phyloP scores from a whole-genome alignment of 2,329 filamentous ascomycete species.

The Ophiocordyceps robertsii region DNA sequence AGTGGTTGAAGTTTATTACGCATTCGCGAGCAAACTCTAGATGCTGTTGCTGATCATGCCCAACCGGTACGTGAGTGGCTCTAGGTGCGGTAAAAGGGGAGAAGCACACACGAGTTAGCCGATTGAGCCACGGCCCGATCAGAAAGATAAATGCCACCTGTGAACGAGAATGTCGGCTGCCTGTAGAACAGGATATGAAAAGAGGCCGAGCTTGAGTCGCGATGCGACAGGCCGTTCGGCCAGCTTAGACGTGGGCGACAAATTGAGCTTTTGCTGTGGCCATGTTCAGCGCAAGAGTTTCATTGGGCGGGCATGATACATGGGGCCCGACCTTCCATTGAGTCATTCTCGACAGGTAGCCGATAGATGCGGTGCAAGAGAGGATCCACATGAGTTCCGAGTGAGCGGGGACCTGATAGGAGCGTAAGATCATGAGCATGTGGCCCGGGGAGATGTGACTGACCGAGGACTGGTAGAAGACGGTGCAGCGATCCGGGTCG shows the following conservation, averaged over 20 bases:
- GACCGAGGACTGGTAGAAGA: conserved; percentile 77
- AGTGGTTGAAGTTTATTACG: conserved; percentile 74
- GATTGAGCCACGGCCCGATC: no score
- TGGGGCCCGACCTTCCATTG: conserved; percentile 74
- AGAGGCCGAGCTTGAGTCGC: conserved; percentile 69
- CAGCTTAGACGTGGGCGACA: conserved; percentile 43
- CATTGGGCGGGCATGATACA: background rate
- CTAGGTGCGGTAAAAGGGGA: conserved; percentile 21
- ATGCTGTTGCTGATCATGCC: conserved; percentile 90
- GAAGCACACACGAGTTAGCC: background rate
- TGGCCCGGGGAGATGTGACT: conserved; percentile 11
- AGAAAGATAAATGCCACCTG: conserved; percentile 28
- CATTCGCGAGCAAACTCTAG: conserved; percentile 84
- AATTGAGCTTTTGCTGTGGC: conserved; percentile 55
- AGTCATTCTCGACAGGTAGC: conserved; percentile 95
- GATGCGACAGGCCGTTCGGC: conserved; percentile 46
- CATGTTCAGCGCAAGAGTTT: background rate
- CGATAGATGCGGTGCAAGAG: conserved; percentile 80
- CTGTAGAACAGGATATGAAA: conserved; percentile 92
- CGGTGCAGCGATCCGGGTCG: conserved; percentile 57
- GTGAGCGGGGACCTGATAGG: conserved; percentile 55
- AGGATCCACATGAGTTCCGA: conserved; percentile 95
- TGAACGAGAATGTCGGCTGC: conserved; percentile 90
- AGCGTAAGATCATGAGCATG: background rate
- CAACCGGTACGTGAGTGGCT: conserved; percentile 89